These are phyloP conservation scores for Triangularia verruculosa DNA, from an alignment of 2,329 filamentous ascomycete genomes.

Conservation along the genomic window DNA sequence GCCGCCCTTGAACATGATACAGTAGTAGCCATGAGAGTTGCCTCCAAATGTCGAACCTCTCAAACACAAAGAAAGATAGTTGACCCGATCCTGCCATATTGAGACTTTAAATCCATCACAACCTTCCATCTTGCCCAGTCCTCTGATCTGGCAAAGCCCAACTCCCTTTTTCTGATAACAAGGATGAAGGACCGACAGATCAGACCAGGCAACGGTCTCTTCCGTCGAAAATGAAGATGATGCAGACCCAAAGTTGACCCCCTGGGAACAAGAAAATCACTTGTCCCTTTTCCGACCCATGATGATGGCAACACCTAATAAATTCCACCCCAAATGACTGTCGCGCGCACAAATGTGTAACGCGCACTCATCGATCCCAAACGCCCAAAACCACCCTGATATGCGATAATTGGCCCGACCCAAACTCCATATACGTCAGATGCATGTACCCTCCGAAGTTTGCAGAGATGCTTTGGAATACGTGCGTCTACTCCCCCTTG, in stretches of 20 bases:
- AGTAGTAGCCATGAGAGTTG: neutral
- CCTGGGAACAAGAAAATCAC: neutral
- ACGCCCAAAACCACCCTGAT: neutral
- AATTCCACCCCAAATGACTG: neutral
- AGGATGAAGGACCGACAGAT: neutral
- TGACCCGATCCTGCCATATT: neutral
- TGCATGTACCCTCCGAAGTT: neutral
- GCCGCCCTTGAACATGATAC: neutral
- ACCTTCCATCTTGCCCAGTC: neutral
- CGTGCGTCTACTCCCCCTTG: conserved; percentile 29
- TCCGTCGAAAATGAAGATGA: neutral
- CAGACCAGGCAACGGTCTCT: neutral
- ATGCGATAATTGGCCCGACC: neutral
- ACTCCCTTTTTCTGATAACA: neutral
- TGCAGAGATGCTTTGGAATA: neutral
- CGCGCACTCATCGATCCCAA: neutral
- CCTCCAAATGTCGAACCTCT: neutral
- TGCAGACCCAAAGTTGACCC: neutral
- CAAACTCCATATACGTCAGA: neutral
- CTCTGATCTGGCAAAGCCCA: neutral
- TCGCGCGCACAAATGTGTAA: too few species aligned
- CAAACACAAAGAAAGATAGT: neutral
- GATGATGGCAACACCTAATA: neutral
- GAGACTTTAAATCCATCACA: neutral
- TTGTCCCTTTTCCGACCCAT: neutral